Base-by-base conservation (phyloP, 352 stramenopile species). In the Pythium plurisporium region DNA sequence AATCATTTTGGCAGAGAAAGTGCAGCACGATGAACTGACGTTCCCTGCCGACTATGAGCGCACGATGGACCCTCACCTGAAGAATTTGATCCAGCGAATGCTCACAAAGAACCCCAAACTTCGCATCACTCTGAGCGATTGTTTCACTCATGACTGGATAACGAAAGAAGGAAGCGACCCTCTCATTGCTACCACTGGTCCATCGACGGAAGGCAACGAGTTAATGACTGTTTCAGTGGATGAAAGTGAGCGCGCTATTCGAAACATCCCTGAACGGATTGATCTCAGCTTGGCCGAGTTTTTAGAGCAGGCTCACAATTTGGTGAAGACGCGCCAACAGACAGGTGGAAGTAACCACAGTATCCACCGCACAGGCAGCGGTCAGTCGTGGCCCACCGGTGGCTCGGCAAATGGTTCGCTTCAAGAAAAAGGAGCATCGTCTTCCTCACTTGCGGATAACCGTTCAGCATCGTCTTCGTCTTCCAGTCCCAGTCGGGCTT, bases 81-180 rank as follows among this genome's bases (percentile, higher is more conserved):
- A 94, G 71, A 94, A 97, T 43, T 62, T 97, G 23, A 62, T 97
- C 23, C 76, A 91, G 53, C 82, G 82, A n/a, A 95, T 97, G 86
- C 73, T 97, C 10, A 93, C 85, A 0, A 96, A 96, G 48, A 81
- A 96, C 51, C 87, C 87, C 23, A 72, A 74, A 1, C 62, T 88
- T n/a, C 79, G 90, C 17, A 89, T 94, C 45, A 75, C 78, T 15
- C 53, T 97, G 6, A 76, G 74, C 17, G 82, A 94, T 17, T 88
- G 88, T 40, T 96, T 96, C 60, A 82, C 73, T 17, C 90, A 97
- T 62, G 90, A 97, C 49, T 97, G 90, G 90, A 86, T 90, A 51
- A 97, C 90, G 9, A 91, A 95, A n/a, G 90, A 97, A 69, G 90
- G 90, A 15, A 94, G 84, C 20, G 86, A 96, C n/a, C 84, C 86